Conservation (phyloP, 106 monocot genomes). For the Dactylorhiza incarnata region DNA sequence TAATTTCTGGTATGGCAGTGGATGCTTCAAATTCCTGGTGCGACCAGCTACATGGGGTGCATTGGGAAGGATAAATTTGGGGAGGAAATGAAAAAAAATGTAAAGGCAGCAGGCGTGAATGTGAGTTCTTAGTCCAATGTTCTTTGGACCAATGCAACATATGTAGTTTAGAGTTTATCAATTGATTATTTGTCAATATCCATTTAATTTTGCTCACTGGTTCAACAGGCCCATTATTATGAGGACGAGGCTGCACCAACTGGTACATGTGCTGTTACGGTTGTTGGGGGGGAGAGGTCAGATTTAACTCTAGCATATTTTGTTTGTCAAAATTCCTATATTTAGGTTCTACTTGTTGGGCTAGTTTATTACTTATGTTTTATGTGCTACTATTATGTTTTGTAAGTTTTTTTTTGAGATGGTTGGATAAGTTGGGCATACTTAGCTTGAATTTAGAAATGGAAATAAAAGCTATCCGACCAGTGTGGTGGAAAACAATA, state of each 20-base stretch:
- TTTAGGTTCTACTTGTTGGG: background rate
- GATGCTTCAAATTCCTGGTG: constrained; percentile 98
- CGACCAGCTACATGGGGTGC: constrained; percentile 91
- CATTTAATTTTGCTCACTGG: too few species aligned
- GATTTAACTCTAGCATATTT: background rate
- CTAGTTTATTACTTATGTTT: background rate
- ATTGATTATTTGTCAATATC: background rate
- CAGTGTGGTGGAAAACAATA: too few species aligned
- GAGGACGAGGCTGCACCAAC: constrained; percentile 73
- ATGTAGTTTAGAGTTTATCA: background rate
- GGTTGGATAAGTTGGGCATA: background rate
- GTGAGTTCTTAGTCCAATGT: constrained; percentile 20
- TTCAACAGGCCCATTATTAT: constrained; percentile 72
- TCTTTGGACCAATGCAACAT: background rate
- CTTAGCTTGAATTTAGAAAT: background rate
- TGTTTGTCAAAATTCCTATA: background rate
- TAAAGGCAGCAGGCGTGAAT: constrained; percentile 69
- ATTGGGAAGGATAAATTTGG: constrained; percentile 97
- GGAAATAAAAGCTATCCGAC: background rate
- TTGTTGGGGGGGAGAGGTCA: constrained; percentile 89
- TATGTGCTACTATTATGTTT: background rate
- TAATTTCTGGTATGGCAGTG: constrained; percentile 43
- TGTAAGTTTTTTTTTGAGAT: background rate
- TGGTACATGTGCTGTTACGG: constrained; percentile 94
- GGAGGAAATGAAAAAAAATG: constrained; percentile 91